Evolutionary conservation across 2,329 filamentous ascomycete genomes (phyloP).

Genomic region (Penicillium brevicompactum): DNA sequence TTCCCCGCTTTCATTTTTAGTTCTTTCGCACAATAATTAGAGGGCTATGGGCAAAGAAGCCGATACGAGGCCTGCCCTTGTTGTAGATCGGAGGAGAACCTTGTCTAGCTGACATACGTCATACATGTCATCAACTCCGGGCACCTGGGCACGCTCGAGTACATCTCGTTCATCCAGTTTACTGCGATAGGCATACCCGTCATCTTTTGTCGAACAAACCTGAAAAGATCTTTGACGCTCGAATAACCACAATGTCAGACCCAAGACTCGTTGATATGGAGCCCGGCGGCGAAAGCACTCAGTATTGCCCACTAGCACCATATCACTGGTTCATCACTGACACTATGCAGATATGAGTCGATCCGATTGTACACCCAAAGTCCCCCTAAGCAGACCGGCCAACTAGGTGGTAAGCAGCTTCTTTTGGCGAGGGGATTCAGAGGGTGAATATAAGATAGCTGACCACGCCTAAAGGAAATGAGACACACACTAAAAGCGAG

Average conservation of each 20-base stretch:
- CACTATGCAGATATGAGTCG: slow-evolving; percentile 57
- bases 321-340: background rate
- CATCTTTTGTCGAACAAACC: background rate
- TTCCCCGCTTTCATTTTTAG: background rate
- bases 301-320: slow-evolving; percentile 42
- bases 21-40: background rate
- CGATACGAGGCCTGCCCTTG: background rate
- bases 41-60: background rate
- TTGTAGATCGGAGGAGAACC: background rate
- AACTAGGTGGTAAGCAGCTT: slow-evolving; percentile 53
- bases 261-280: slow-evolving; percentile 60
- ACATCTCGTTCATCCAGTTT: background rate
- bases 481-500: slow-evolving; percentile 38
- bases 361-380: slow-evolving; percentile 53
- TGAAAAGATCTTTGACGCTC: background rate
- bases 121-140: slow-evolving; percentile 8
- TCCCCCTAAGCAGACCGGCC: slow-evolving; percentile 57
- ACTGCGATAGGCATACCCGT: background rate
- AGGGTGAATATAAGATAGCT: background rate
- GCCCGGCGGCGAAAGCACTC: slow-evolving; percentile 61
- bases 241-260: slow-evolving; percentile 46
- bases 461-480: slow-evolving; percentile 19
- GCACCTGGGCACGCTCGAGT: background rate
- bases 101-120: slow-evolving; percentile 19
- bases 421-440: background rate